A percentile compares a stretch with the other conserved stretches of the same genome.
Conservation (phyloP, 257 asterid species). For the Solanum medicagineum region DNA sequence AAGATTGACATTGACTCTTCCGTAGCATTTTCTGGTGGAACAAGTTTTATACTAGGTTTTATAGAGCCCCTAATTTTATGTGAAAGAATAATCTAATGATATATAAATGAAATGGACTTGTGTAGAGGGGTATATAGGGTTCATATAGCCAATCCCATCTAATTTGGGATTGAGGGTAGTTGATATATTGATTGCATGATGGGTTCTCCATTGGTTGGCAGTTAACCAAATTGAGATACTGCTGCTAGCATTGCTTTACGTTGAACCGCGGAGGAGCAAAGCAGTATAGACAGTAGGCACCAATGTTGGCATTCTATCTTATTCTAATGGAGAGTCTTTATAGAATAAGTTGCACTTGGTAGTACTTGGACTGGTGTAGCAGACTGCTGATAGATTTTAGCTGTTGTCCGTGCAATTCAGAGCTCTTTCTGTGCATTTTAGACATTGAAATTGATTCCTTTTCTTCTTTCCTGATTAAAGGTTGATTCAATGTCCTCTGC, state of each 20-base stretch:
- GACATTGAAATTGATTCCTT: background rate
- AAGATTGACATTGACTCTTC: background rate
- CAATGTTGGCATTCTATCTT: background rate
- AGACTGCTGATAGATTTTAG: background rate
- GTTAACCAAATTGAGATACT: background rate
- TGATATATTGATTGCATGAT: background rate
- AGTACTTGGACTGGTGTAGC: background rate
- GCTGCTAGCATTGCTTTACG: background rate
- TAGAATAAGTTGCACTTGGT: background rate
- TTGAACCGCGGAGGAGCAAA: background rate
- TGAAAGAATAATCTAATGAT: background rate
- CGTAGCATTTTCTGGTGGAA: background rate
- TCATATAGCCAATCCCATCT: background rate
- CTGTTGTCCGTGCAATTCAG: background rate
- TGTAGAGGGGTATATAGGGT: background rate
- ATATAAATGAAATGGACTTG: background rate
- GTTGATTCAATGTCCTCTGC: conserved; percentile 17
- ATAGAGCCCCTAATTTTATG: background rate
- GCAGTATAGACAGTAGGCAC: background rate
- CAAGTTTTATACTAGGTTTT: background rate
- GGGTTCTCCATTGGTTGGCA: background rate
- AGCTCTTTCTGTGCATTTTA: background rate
- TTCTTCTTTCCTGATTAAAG: background rate
- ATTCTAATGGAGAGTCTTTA: background rate
- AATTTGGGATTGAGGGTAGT: background rate